Base-by-base conservation (phyloP, 495 filamentous ascomycete genomes). In the Neurospora sp. region DNA sequence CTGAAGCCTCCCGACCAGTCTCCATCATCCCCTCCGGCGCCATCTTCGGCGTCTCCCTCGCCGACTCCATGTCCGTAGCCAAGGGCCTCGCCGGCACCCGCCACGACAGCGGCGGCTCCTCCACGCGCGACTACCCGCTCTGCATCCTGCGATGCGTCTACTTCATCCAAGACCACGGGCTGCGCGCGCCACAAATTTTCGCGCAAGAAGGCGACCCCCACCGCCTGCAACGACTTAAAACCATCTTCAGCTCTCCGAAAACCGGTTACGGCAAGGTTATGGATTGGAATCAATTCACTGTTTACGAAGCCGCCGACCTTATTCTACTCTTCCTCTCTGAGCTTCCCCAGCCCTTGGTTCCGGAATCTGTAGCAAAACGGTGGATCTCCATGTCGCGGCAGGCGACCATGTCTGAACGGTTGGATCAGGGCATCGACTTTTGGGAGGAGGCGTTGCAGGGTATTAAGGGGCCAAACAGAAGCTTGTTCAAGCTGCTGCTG, bases 381-480 rank as follows among this genome's bases (percentile, higher is more conserved):
- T 84, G 83, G 83, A 77, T 83, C 38, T 48, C 77, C 44, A 73
- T 84, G 38, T 83, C 82, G 39, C 75, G 79, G 40, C 83, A 81
- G 69, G 78, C 80, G 7, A 82, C 78, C 39, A 61, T 80, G 22
- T 53, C 76, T 1, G 79, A 78, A 48, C 75, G 83, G 17, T 71
- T 83, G 0, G 83, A 85, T 69, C 79, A 82, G 71, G 82, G 82
- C 20, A 81, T 85, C 22, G 82, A 84, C 59, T 85, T 85, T 59
- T 85, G 83, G 83, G 83, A 85, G 74, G 83, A 85, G 75, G 80
- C 83, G 31, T 71, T 85, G 7, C 76, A 75, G 44, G 83, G 82
- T 1, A 76, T 84, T 4, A 78, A 77, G 40, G 83, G 83, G 1
- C 79, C 79, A 3, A 73, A 76, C 38, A 79, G 83, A 45, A 76